phyloP scores from a whole-genome alignment of 352 stramenopile species.

The Aphanomyces cochlioides region DNA sequence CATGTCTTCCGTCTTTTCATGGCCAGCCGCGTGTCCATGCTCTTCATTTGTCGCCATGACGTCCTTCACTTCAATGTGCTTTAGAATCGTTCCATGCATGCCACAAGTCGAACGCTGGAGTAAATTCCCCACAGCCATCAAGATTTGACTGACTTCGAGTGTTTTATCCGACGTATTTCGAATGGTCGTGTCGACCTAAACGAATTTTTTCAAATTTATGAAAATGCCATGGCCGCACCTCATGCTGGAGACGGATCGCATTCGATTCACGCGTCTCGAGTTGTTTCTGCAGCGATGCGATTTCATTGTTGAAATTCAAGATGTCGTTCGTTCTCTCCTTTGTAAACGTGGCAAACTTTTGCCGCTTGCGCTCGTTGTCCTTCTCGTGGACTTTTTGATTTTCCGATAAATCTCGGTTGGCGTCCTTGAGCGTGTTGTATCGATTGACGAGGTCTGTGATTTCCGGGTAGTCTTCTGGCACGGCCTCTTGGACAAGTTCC shows the following conservation, averaged over 20 bases:
- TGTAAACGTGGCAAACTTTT: constrained; percentile 79
- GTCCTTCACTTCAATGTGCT: constrained; percentile 74
- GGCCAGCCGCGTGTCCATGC: constrained; percentile 27
- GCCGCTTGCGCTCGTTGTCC: constrained; percentile 79
- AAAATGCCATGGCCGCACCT: constrained; percentile 29
- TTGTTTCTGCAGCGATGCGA: constrained; percentile 78
- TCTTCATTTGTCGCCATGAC: constrained; percentile 13
- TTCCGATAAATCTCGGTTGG: constrained; percentile 74
- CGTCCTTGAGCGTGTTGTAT: constrained; percentile 89
- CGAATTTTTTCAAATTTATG: background rate
- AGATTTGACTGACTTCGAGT: constrained; percentile 86
- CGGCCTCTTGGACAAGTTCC: constrained; percentile 84
- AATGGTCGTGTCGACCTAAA: constrained; percentile 71
- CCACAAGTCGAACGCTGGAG: constrained; percentile 79
- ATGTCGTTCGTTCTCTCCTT: constrained; percentile 91
- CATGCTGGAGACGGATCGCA: constrained; percentile 77
- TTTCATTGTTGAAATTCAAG: constrained; percentile 90
- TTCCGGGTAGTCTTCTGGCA: constrained; percentile 90
- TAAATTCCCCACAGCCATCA: constrained; percentile 84
- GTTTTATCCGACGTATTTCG: constrained; percentile 87
- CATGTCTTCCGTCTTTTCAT: constrained; percentile 59
- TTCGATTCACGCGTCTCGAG: constrained; percentile 66
- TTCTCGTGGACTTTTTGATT: constrained; percentile 80
- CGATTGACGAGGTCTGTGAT: constrained; percentile 89
- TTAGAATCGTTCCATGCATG: constrained; percentile 83